These are phyloP conservation scores for Lasiodiplodia gonubiensis DNA, from an alignment of 2,329 filamentous ascomycete species.

Conservation along the genomic window DNA sequence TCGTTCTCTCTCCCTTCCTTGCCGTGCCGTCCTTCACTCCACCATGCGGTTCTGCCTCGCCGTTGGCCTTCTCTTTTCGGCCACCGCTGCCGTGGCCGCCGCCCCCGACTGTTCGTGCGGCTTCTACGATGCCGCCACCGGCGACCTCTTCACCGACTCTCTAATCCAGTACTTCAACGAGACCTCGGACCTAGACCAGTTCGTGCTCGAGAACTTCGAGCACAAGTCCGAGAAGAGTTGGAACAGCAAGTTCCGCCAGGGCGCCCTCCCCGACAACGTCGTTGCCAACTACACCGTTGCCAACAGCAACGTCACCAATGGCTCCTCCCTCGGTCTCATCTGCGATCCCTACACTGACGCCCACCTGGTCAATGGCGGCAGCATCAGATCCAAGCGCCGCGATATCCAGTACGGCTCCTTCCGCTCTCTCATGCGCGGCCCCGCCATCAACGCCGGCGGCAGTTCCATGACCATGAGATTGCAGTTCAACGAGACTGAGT, in stretches of 20 bases:
- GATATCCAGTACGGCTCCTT: conserved; percentile 58
- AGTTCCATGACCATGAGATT: conserved; percentile 55
- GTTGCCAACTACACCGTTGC: conserved; percentile 37
- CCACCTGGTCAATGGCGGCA: conserved; percentile 53
- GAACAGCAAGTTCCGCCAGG: conserved; percentile 53
- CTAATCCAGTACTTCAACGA: conserved; percentile 60
- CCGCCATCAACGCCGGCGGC: conserved; percentile 44
- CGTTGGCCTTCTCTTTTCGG: conserved; percentile 16
- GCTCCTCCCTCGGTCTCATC: conserved; percentile 42
- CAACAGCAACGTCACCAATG: conserved; percentile 43
- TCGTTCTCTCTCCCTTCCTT: conserved; percentile 25
- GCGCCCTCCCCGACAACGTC: conserved; percentile 49
- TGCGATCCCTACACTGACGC: conserved; percentile 41
- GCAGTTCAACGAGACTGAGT: conserved; percentile 53
- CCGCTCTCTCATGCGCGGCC: conserved; percentile 50
- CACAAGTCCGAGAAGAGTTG: conserved; percentile 55
- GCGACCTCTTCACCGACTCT: conserved; percentile 53
- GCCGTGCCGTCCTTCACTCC: conserved; percentile 18
- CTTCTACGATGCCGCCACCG: conserved; percentile 49
- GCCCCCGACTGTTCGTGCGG: conserved; percentile 51
- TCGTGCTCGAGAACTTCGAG: conserved; percentile 49
- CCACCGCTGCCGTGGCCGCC: not conserved
- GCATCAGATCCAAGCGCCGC: conserved; percentile 50
- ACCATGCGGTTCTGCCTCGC: conserved; percentile 16
- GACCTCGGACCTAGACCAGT: conserved; percentile 45